A percentile compares a stretch with the other conserved stretches of the same genome.
phyloP scores from a whole-genome alignment of 192 early-diverging fungal species.

The Chytriomyces hyalinus region DNA sequence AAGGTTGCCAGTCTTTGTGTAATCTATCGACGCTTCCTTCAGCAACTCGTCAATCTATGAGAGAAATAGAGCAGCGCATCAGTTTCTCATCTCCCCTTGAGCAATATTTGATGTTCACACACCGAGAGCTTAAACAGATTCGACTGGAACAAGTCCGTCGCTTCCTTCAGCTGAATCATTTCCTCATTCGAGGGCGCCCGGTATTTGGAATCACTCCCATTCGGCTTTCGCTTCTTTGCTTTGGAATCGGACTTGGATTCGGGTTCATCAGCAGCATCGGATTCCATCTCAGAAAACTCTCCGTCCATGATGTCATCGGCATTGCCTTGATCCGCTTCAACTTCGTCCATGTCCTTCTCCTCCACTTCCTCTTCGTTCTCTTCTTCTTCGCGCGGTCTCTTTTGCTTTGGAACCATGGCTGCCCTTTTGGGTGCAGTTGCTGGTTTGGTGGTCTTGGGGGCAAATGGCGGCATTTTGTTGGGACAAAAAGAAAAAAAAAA shows the following conservation, averaged over 20 bases:
- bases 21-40: slow-evolving; percentile 67
- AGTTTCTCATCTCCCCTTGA: not conserved
- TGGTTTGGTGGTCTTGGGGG: not conserved
- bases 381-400: slow-evolving; percentile 36
- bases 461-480: no score
- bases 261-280: slow-evolving; percentile 45
- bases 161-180: slow-evolving; percentile 82
- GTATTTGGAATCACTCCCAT: slow-evolving; percentile 13
- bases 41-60: slow-evolving; percentile 73
- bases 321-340: slow-evolving; percentile 47
- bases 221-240: slow-evolving; percentile 48
- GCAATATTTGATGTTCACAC: slow-evolving; percentile 38
- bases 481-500: no score
- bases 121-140: slow-evolving; percentile 92
- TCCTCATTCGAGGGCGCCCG: slow-evolving; percentile 74
- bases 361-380: slow-evolving; percentile 49
- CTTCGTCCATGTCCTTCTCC: slow-evolving; percentile 52
- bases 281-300: slow-evolving; percentile 20
- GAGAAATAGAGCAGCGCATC: not conserved
- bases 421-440: not conserved
- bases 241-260: slow-evolving; percentile 42
- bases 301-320: slow-evolving; percentile 5
- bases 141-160: slow-evolving; percentile 81
- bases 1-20: slow-evolving; percentile 60
- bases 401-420: not conserved